Percentiles rank a stretch among this genome's conserved stretches.
Conservation (phyloP, 129 eudicot species). For the Smallanthus sonchifolius region DNA sequence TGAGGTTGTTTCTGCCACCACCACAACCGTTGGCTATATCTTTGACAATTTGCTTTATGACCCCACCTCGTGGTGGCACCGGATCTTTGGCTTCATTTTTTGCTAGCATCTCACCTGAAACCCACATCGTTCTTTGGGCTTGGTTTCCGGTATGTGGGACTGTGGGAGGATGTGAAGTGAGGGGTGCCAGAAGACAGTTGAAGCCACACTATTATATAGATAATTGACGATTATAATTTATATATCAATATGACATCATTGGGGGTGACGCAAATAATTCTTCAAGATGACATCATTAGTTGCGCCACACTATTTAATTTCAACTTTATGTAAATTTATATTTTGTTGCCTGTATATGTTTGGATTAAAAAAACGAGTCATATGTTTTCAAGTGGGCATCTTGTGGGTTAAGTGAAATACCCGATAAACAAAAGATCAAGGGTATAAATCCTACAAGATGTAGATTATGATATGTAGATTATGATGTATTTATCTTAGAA, state of each 20-base stretch:
- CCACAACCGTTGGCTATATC: conserved; percentile 10
- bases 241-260: neutral
- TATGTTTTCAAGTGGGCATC: too few species aligned
- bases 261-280: too few species aligned
- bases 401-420: too few species aligned
- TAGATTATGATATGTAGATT: too few species aligned
- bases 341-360: too few species aligned
- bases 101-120: neutral
- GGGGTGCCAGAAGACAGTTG: neutral
- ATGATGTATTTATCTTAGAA: too few species aligned
- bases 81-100: conserved; percentile 9
- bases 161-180: neutral
- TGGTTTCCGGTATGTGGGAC: neutral
- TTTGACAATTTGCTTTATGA: conserved; percentile 21
- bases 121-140: conserved; percentile 9
- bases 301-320: too few species aligned
- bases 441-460: too few species aligned
- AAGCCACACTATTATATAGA: conserved; percentile 19
- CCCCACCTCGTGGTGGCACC: conserved; percentile 21
- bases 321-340: too few species aligned
- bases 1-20: neutral
- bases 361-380: too few species aligned
- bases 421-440: too few species aligned
- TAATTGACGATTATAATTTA: neutral
- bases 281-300: too few species aligned